Base-by-base conservation (phyloP, 2,329 filamentous ascomycete species). In the Coccinonectria pachysandricola region DNA sequence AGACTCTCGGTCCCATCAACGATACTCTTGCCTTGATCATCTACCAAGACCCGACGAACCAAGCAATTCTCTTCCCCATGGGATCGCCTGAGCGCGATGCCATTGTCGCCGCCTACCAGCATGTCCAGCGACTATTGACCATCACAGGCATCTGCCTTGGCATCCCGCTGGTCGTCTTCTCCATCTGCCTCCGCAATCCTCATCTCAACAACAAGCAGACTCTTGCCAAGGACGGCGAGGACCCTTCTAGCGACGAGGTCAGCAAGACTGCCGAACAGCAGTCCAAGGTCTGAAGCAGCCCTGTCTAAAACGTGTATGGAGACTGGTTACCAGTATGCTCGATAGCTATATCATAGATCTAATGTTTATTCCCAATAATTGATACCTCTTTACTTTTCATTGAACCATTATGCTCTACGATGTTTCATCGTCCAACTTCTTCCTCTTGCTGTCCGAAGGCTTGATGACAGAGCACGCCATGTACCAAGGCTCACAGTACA, bases 141-240 rank as follows among this genome's bases (percentile, higher is more conserved):
- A 64, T 68, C 29, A 59, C 59, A 4, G 64, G 64, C 17, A 60
- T 68, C 39, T 63, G 59, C 31, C 48, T 68, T 15, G 64, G 57
- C 25, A 52, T 66, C 15, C 64, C 63, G 13, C 54, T 67, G 12
- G 62, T 68, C 15, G 53, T 31, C 2, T 63, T 67, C 26, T 56
- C 60, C 2, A 19, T 57, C 7, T 41, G 45, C 28, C 43, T 64
- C 30, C 54, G 61, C 28, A 64, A 67, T 43, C 62, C 61, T 19
- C 57, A 54, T 42, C 52, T 67, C 25, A 65, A 54, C 28, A 43
- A 62, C 20, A 24, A 57, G 28, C 63, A 66, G 50, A 65, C 54
- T 4, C 36, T 65, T 37, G 58, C 52, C 12, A 49, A 53, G 30
- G 48, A 49, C 7, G 47, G 45, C 24, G 39, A 41, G 31, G 11